Evolutionary conservation across 2,329 filamentous ascomycete species (phyloP), one percentile per base, ranked within the genome.

Genomic region (Ophiostoma sp.): DNA sequence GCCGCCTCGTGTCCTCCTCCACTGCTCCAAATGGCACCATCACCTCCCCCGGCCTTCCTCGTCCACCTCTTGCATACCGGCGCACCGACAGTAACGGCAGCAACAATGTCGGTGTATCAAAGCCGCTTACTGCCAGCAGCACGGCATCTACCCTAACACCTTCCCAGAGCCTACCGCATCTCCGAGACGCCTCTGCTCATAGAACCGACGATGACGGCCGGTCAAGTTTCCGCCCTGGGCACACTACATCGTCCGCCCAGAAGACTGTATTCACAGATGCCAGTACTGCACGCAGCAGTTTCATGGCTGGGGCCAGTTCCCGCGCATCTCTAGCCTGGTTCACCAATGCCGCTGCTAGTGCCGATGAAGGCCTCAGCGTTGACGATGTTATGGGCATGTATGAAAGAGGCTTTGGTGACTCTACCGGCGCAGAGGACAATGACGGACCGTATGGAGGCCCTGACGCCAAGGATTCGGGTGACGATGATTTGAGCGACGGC

Each of bases 221-320:
- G 47, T 83, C 82, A 0, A 87, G 84, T 76, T 84, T 82, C 73
- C 82, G 84, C 68, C 86, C 85, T 14, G 84, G 86, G 70, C 76
- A 83, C 66, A 84, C 84, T 18, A 76, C 80, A 47, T 86, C 84
- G 3, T 84, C 84, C 5, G 79, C 80, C 40, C 83, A 83, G 44
- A 93, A 89, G 38, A 85, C 83, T 2, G 73, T 76, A 11, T 77
- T 75, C 47, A 76, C 76, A 1, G 71, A 73, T 5, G 60, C 77
- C 5, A 87, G 88, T n/a, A 96, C 92, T 1, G 91, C 94, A 75
- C 85, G 91, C 70, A 96, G 91, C 76, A 97, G 93, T 75, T 83
- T 95, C 65, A 77, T 89, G 72, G 95, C 92, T 3, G 92, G 91
- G 73, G 86, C 87, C 70, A 96, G 90, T 80, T 93, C 90, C 1